A percentile compares a stretch with the other conserved stretches of the same genome.
phyloP scores from a whole-genome alignment of 2,329 filamentous ascomycete genomes.

The Colletotrichum sojae region DNA sequence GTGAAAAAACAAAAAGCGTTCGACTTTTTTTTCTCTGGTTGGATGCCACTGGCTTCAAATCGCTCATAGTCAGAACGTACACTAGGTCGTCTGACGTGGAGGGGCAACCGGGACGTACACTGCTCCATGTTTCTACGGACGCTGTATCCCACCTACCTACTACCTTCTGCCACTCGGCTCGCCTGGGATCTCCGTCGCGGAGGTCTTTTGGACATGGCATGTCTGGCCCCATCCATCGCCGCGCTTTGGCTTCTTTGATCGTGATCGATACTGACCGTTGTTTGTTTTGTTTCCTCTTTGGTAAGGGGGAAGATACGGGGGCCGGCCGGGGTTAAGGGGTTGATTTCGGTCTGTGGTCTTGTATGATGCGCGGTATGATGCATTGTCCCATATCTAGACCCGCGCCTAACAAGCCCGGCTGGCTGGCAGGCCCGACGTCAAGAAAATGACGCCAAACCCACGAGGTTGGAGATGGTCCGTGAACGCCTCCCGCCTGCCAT shows the following conservation, averaged over 20 bases:
- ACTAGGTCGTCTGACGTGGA: constrained; percentile 32
- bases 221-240: neutral
- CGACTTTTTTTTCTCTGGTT: constrained; percentile 2
- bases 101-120: constrained; percentile 21
- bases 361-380: constrained; percentile 21
- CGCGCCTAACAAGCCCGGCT: constrained; percentile 6
- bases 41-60: constrained; percentile 6
- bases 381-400: constrained; percentile 1
- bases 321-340: neutral
- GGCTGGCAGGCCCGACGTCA: neutral
- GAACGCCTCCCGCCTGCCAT: neutral
- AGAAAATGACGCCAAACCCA: constrained; percentile 3
- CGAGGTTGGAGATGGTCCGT: constrained; percentile 25
- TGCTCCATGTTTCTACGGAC: neutral
- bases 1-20: constrained; percentile 6
- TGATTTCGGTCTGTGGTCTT: constrained; percentile 1
- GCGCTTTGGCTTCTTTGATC: constrained; percentile 13
- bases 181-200: neutral
- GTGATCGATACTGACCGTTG: constrained; percentile 8
- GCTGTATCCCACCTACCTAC: neutral
- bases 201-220: neutral
- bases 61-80: constrained; percentile 21
- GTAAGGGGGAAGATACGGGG: neutral
- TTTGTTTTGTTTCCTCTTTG: constrained; percentile 25
- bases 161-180: constrained; percentile 1